Base-by-base conservation (phyloP, 139 green algal species). In the Auxenochlorella pyrenoidosa region DNA sequence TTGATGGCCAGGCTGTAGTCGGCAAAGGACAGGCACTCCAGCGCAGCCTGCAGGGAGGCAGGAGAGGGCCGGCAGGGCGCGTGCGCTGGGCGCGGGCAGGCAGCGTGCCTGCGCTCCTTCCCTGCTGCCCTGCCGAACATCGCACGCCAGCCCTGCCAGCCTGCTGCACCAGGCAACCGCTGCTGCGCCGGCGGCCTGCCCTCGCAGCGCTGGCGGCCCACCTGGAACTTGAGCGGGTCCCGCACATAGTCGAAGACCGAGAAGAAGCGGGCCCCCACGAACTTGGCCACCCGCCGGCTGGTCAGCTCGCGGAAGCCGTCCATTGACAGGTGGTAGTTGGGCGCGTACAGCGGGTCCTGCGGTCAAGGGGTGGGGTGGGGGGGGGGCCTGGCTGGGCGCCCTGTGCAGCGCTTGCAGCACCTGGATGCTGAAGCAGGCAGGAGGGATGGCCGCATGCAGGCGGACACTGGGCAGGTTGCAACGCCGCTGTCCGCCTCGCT, bases 1-100 rank as follows among this genome's bases (percentile, higher is more conserved):
- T 98, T 98, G 91, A 99, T 97, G 70, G 89, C 92, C 86, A 98
- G 85, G 30, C 88, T 95, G 91, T 98, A 98, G 90, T 99, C 96
- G 47, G 83, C 92, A 38, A 93, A 95, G 65, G 89, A 90, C 10
- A 98, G 88, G 71, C 83, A 94, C 89, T 98, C 96, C 28, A 97
- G 88, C 1, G 89, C 91, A 0, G 94, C 93, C 85, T 94, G 92
- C 40, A 41, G 63, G 24, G 34, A 79, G 21, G 34, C 34, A 10
- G 16, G 3, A 59, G 77, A 4, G 54, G 47, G 21, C 24, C 12
- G 21, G 24, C 22, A 68, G 19, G 59, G 24, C 24, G 24, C 8
- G 24, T 68, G 3, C 12, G 13, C 3, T 28, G 22, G 24, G 59
- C n/a, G n/a, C n/a, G n/a, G n/a, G n/a, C n/a, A n/a, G n/a, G n/a